A percentile compares a stretch with the other conserved stretches of the same genome.
These are phyloP conservation scores for Rhexocercosporidium sp. DNA, from an alignment of 2,329 filamentous ascomycete species.

Conservation along the genomic window DNA sequence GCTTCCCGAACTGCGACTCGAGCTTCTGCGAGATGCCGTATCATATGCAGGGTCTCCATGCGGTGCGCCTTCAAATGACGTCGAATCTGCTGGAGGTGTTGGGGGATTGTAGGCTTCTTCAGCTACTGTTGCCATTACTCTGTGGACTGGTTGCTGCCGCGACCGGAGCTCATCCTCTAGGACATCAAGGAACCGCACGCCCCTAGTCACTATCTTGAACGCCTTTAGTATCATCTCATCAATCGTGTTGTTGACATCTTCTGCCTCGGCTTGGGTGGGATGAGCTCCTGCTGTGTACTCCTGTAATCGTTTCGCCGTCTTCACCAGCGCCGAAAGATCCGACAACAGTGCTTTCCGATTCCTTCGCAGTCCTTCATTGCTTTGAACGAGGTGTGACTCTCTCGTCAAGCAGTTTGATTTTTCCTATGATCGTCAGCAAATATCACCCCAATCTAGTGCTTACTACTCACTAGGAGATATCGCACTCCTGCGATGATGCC, in stretches of 20 bases:
- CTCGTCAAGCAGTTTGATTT: conserved; percentile 85
- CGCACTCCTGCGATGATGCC: conserved; percentile 93
- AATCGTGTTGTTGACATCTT: conserved; percentile 75
- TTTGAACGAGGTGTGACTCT: conserved; percentile 76
- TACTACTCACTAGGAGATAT: conserved; percentile 76
- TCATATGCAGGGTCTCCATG: conserved; percentile 51
- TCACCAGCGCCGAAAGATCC: conserved; percentile 87
- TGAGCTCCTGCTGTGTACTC: conserved; percentile 58
- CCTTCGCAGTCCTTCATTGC: conserved; percentile 76
- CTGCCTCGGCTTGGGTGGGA: conserved; percentile 50
- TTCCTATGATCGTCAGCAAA: conserved; percentile 61
- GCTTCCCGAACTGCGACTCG: conserved; percentile 40
- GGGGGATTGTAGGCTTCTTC: conserved; percentile 65
- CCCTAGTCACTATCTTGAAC: conserved; percentile 91
- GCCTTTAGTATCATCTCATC: conserved; percentile 94
- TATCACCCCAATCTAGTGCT: neutral
- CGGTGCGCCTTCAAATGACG: conserved; percentile 49
- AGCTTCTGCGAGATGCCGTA: conserved; percentile 38
- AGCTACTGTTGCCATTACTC: conserved; percentile 63
- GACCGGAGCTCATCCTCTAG: conserved; percentile 69
- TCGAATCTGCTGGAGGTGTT: conserved; percentile 66
- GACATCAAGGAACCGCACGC: conserved; percentile 86
- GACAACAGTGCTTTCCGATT: conserved; percentile 87
- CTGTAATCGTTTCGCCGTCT: conserved; percentile 84
- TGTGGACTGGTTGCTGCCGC: conserved; percentile 56